phyloP scores from a whole-genome alignment of 192 early-diverging fungal genomes.

The Oehlia diaphana region DNA sequence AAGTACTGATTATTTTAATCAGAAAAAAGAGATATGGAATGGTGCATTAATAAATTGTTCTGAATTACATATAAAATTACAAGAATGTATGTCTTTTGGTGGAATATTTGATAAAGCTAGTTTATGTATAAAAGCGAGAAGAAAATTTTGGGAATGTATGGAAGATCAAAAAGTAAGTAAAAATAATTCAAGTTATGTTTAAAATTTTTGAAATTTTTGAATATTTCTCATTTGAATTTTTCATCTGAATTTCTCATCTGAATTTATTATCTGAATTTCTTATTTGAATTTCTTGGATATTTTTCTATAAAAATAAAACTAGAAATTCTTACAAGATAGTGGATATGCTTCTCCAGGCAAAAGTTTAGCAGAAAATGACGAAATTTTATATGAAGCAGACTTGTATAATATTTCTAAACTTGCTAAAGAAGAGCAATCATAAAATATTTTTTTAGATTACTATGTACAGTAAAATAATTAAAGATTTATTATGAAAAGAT shows the following conservation, averaged over 20 bases:
- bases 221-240: no score
- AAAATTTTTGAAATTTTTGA: not conserved
- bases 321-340: slow-evolving; percentile 3
- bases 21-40: slow-evolving; percentile 10
- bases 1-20: slow-evolving; percentile 4
- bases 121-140: slow-evolving; percentile 8
- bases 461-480: not conserved
- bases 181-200: not conserved
- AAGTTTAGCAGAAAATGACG: slow-evolving; percentile 17
- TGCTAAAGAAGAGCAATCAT: not conserved
- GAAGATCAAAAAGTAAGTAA: slow-evolving; percentile 14
- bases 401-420: not conserved
- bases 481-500: no score
- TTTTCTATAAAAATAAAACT: not conserved
- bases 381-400: slow-evolving; percentile 20
- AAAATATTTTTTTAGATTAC: not conserved
- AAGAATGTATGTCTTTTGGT: slow-evolving; percentile 22
- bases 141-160: slow-evolving; percentile 26
- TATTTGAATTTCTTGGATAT: not conserved
- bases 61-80: slow-evolving; percentile 20
- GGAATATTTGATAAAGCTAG: not conserved
- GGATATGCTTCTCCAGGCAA: slow-evolving; percentile 5
- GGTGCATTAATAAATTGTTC: slow-evolving; percentile 23
- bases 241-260: no score
- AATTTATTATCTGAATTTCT: no score